These are phyloP conservation scores for Agroathelia rolfsii DNA, from an alignment of 1,284 basidiomycete species.

Conservation along the genomic window DNA sequence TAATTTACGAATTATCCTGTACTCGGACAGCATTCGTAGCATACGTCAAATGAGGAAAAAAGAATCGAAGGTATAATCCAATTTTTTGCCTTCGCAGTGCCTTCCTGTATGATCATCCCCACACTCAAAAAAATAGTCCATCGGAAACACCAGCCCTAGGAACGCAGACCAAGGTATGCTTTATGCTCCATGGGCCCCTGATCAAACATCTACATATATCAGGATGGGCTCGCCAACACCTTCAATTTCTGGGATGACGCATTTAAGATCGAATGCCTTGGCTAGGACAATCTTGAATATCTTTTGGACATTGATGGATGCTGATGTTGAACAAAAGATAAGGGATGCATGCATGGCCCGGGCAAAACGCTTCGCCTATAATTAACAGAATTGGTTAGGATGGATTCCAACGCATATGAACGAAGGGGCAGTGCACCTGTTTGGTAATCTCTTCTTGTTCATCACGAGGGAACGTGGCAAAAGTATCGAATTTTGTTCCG, in stretches of 20 bases:
- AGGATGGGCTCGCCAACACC: constrained; percentile 88
- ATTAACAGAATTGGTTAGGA: constrained; percentile 10
- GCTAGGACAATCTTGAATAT: constrained; percentile 96
- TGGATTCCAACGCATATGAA: no score
- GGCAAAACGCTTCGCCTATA: constrained; percentile 86
- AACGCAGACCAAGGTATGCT: no score
- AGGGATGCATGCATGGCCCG: constrained; percentile 97
- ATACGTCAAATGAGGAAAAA: no score
- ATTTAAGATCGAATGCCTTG: constrained; percentile 86
- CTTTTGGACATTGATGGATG: constrained; percentile 98
- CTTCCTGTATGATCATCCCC: no score
- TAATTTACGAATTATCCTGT: no score
- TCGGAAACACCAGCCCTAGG: no score
- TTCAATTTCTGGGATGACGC: constrained; percentile 94
- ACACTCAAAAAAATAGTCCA: no score
- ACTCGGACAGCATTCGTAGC: no score
- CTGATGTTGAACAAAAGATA: constrained; percentile 96
- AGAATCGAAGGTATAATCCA: no score
- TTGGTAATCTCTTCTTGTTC: constrained; percentile 99
- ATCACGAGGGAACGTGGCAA: constrained; percentile 89
- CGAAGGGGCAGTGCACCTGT: constrained; percentile 45
- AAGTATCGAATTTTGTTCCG: constrained; percentile 96
- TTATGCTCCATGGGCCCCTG: no score
- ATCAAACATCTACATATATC: constrained; percentile 83
- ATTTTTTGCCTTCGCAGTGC: no score